These are phyloP conservation scores for Talaromyces albobiverticillius DNA, from an alignment of 2,329 filamentous ascomycete species.

Conservation along the genomic window DNA sequence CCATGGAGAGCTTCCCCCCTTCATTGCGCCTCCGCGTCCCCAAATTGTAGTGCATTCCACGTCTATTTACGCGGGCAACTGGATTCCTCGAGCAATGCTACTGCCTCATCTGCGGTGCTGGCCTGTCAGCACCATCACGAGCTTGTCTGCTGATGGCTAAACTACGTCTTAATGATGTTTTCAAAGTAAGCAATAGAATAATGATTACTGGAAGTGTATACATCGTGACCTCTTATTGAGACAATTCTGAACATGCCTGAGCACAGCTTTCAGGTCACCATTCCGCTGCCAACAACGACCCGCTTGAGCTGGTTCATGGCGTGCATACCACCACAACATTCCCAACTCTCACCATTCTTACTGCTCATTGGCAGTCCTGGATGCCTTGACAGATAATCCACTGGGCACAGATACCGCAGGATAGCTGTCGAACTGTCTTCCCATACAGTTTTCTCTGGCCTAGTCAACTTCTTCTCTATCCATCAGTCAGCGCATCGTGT, in stretches of 20 bases:
- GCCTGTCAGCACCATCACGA: too few species aligned
- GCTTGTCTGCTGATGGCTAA: neutral
- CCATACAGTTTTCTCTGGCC: neutral
- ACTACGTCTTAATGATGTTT: too few species aligned
- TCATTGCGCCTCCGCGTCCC: constrained; percentile 3
- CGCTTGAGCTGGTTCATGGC: neutral
- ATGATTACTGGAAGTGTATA: too few species aligned
- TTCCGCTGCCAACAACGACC: neutral
- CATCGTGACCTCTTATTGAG: too few species aligned
- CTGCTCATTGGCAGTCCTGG: constrained; percentile 3
- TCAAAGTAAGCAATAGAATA: too few species aligned
- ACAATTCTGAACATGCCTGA: neutral
- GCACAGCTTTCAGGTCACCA: neutral
- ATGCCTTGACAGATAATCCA: constrained; percentile 5
- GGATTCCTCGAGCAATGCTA: constrained; percentile 5
- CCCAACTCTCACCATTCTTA: constrained; percentile 3
- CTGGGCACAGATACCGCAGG: neutral
- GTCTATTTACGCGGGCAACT: constrained; percentile 7
- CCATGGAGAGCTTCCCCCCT: too few species aligned
- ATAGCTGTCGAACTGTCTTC: neutral
- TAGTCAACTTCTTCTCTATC: neutral
- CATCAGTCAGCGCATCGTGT: neutral
- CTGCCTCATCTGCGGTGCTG: too few species aligned
- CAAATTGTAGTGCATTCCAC: constrained; percentile 6
- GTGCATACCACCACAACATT: constrained; percentile 15